Conservation (phyloP, 805 yeast species). For the Schwanniomyces pseudopolymorphus region DNA sequence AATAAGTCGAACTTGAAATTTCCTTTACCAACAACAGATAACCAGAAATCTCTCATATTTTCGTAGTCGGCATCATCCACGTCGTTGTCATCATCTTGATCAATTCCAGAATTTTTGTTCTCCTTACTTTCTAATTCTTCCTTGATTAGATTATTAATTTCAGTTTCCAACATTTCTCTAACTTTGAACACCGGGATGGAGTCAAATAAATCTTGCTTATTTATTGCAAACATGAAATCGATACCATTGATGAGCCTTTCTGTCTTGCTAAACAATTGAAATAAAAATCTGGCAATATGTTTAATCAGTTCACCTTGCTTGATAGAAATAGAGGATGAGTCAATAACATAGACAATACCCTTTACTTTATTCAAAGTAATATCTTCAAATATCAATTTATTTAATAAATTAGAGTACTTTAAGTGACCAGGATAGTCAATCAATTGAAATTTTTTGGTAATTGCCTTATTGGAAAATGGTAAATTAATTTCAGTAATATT, state of each 20-base stretch:
- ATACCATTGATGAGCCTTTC: slow-evolving; percentile 69
- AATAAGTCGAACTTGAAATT: slow-evolving; percentile 65
- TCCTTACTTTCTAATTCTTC: slow-evolving; percentile 35
- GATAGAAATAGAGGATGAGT: slow-evolving; percentile 60
- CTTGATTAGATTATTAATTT: slow-evolving; percentile 55
- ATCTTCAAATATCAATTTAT: slow-evolving; percentile 46
- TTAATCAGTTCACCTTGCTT: slow-evolving; percentile 28
- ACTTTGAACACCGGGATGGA: slow-evolving; percentile 70
- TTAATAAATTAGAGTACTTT: slow-evolving; percentile 62
- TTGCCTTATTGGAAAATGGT: slow-evolving; percentile 34
- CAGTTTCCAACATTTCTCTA: slow-evolving; percentile 57
- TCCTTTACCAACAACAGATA: slow-evolving; percentile 33
- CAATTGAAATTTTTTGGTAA: slow-evolving; percentile 45
- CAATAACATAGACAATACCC: slow-evolving; percentile 78
- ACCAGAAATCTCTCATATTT: slow-evolving; percentile 45
- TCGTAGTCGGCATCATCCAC: slow-evolving; percentile 23
- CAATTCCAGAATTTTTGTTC: slow-evolving; percentile 37
- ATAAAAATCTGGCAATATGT: slow-evolving; percentile 56
- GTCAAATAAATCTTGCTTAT: slow-evolving; percentile 83
- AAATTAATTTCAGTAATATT: slow-evolving; percentile 26
- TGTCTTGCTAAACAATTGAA: slow-evolving; percentile 57
- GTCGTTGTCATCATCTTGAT: slow-evolving; percentile 40
- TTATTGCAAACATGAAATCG: slow-evolving; percentile 75
- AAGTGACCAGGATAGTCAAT: slow-evolving; percentile 89
- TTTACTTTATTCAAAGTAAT: slow-evolving; percentile 42